Conservation (phyloP, 1,284 basidiomycete genomes). For the Erythrobasidium hasegawianum region DNA sequence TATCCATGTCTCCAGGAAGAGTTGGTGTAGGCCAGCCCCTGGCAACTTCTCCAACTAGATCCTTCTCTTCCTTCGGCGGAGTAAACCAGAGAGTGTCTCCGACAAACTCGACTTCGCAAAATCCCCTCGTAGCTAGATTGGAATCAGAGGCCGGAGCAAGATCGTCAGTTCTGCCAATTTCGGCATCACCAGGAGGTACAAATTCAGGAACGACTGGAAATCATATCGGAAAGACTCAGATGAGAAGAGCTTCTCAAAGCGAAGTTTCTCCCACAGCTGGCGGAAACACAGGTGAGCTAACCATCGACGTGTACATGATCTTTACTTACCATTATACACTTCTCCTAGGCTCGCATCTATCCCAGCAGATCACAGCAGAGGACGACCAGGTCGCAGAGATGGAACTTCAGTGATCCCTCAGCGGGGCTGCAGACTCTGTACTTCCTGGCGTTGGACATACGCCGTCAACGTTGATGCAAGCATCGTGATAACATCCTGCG, state of each 20-base stretch:
- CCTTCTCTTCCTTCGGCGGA: constrained; percentile 22
- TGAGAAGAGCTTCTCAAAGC: constrained; percentile 24
- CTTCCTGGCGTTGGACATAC: too few species aligned
- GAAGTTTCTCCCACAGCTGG: constrained; percentile 1
- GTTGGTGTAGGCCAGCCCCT: constrained; percentile 27
- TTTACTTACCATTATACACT: neutral
- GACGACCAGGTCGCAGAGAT: constrained; percentile 29
- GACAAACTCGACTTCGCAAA: neutral
- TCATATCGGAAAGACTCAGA: constrained; percentile 28
- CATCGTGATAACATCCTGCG: too few species aligned
- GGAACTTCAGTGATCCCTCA: constrained; percentile 23
- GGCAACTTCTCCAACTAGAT: constrained; percentile 28
- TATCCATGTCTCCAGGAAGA: constrained; percentile 31
- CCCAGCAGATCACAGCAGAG: constrained; percentile 12
- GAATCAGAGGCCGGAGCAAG: neutral
- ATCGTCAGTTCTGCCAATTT: neutral
- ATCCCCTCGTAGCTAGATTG: neutral
- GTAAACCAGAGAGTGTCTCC: neutral
- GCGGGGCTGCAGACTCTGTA: neutral
- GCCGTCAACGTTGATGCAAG: too few species aligned
- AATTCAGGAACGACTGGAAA: constrained; percentile 27
- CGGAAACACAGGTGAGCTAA: neutral
- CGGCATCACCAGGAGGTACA: constrained; percentile 14
- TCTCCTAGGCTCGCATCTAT: constrained; percentile 21
- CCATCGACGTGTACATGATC: neutral